Base-by-base conservation (phyloP, 2,329 filamentous ascomycete genomes). In the Elsinoe arachidis region DNA sequence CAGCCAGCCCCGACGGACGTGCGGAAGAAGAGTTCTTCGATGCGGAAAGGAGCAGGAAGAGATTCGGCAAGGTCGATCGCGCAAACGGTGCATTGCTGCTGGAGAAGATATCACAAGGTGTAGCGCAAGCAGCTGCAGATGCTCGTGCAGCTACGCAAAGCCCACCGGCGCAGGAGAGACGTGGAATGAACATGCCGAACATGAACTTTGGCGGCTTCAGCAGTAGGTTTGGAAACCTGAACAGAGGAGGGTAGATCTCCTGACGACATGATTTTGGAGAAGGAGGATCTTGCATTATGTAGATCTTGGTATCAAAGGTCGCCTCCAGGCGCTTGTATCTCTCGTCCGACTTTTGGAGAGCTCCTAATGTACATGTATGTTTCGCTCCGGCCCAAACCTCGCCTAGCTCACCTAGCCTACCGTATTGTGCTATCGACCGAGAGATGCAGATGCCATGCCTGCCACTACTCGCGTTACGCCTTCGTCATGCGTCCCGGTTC, bases 41-140 rank as follows among this genome's bases (percentile, higher is more conserved):
- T 68, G 86, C 93, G 52, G 87, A 86, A 4, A 88, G 86, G 12
- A 79, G 90, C 55, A 96, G 96, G 73, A 91, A 88, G 74, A 95
- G 96, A 69, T 99, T 96, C 69, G 88, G 90, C 14, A 85, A 90
- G 56, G 95, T 99, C 34, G 90, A 97, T 73, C 87, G 89, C 55
- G 78, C 95, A 69, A 95, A 95, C 69, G 93, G 92, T 0, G 90
- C 91, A 0, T 78, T 89, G 39, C 70, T 99, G 61, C 73, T 99
- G n/a, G 92, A 97, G 74, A 99, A 99, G 61, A 69, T 73, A 38
- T 63, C 62, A 19, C 61, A 61, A 60, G 64, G 64, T 17, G 57
- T 59, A 3, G 52, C 57, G 35, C 55, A 60, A 39, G 57, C 60
- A 12, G 39, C 49, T 17, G 38, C 49, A 2, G 55, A 57, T 30